phyloP scores from a whole-genome alignment of 345 rosid genomes.

The Iberis pinnata region DNA sequence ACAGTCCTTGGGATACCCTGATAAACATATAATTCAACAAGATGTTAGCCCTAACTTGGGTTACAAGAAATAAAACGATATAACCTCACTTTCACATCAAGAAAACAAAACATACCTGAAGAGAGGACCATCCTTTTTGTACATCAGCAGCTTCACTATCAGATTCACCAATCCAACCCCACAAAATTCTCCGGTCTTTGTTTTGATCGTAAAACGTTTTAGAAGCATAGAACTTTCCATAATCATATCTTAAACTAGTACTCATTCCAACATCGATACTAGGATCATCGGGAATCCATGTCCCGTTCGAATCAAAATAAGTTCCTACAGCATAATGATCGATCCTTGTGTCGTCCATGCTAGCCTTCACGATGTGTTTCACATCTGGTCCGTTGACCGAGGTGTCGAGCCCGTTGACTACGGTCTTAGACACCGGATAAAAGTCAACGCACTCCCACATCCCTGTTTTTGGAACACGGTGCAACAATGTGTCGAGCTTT shows the following conservation, averaged over 20 bases:
- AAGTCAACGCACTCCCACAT: conserved; percentile 68
- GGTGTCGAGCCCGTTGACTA: conserved; percentile 21
- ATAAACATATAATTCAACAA: not conserved
- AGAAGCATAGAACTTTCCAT: conserved; percentile 29
- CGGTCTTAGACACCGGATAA: conserved; percentile 23
- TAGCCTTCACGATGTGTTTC: conserved; percentile 28
- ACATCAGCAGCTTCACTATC: conserved; percentile 28
- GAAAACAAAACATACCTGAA: conserved; percentile 40
- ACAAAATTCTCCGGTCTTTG: conserved; percentile 22
- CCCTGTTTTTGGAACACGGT: conserved; percentile 63
- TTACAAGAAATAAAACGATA: not conserved
- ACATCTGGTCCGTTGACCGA: conserved; percentile 23
- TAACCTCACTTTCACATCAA: not conserved
- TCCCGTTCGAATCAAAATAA: conserved; percentile 8
- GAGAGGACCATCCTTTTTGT: conserved; percentile 57
- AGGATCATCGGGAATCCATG: conserved; percentile 28
- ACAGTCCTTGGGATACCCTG: conserved; percentile 75
- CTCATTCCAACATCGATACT: conserved; percentile 17
- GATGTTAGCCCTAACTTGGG: not conserved
- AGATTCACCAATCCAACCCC: conserved; percentile 33
- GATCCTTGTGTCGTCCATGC: conserved; percentile 27
- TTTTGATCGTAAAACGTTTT: conserved; percentile 30
- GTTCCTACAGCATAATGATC: conserved; percentile 30
- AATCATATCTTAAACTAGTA: conserved; percentile 21
- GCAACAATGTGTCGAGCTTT: conserved; percentile 33